Evolutionary conservation across 169 alveolate genomes (phyloP).

Genomic region (Plasmodium chabaudi): DNA sequence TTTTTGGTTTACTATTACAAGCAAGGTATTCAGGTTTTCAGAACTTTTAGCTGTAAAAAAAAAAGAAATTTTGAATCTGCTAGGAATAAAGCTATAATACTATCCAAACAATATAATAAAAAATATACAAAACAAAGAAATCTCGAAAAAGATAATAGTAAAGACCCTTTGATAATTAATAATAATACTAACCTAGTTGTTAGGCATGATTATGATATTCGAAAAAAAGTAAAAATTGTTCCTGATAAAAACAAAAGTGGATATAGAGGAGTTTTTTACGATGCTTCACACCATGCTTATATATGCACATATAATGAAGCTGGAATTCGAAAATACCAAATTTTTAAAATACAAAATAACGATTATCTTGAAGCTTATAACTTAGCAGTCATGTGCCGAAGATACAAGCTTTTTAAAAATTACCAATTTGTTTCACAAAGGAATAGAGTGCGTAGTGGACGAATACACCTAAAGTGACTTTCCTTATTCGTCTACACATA

Average conservation of each 20-base stretch:
- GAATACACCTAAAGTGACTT: conserved; percentile 78
- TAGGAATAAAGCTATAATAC: conserved; percentile 77
- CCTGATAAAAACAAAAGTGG: conserved; percentile 86
- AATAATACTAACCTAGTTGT: conserved; percentile 35
- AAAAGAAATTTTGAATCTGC: conserved; percentile 80
- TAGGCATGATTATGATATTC: conserved; percentile 71
- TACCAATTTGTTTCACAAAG: conserved; percentile 83
- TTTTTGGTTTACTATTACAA: conserved; percentile 83
- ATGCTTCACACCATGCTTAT: conserved; percentile 78
- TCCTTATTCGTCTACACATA: not conserved
- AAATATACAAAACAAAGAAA: conserved; percentile 60
- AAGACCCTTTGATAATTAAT: conserved; percentile 20
- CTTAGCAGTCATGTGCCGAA: conserved; percentile 81
- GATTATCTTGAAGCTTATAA: conserved; percentile 83
- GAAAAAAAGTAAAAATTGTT: conserved; percentile 76
- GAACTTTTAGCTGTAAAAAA: conserved; percentile 79
- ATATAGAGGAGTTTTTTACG: conserved; percentile 85
- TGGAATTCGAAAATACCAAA: conserved; percentile 82
- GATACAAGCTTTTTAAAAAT: conserved; percentile 79
- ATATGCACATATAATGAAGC: conserved; percentile 81
- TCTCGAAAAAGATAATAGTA: conserved; percentile 3
- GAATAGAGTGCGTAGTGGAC: conserved; percentile 78
- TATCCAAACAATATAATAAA: conserved; percentile 81
- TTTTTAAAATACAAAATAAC: conserved; percentile 77
- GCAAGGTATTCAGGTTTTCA: conserved; percentile 85